Evolutionary conservation across 495 filamentous ascomycete species (phyloP).

Genomic region (Lepraria neglecta): DNA sequence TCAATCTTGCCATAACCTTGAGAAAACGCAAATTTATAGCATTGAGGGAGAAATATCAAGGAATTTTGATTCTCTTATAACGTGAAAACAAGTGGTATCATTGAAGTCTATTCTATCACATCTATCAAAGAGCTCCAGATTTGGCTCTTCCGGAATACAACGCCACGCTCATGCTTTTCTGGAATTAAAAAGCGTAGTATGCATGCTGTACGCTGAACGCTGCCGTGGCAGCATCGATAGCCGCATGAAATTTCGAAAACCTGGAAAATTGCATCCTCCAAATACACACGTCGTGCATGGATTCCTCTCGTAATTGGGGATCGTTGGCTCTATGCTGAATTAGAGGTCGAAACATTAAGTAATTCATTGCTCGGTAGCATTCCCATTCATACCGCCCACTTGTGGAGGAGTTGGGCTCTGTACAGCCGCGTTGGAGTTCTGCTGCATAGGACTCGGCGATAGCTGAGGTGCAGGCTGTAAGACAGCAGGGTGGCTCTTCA

Average conservation of each 20-base stretch:
- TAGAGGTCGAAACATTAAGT: neutral
- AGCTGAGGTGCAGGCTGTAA: slow-evolving; percentile 47
- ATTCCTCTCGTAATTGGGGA: no score
- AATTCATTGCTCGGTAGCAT: neutral
- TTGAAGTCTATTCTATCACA: neutral
- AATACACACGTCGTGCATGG: neutral
- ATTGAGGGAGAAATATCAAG: no score
- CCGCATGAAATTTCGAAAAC: neutral
- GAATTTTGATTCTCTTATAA: no score
- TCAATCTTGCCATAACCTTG: no score
- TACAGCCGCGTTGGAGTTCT: slow-evolving; percentile 32
- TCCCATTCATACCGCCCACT: neutral
- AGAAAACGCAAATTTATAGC: no score
- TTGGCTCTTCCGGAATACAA: neutral
- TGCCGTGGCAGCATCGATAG: neutral
- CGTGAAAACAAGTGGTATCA: neutral
- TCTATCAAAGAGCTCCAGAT: neutral
- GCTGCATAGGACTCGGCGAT: slow-evolving; percentile 45
- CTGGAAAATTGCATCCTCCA: neutral
- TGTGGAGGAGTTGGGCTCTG: slow-evolving; percentile 43
- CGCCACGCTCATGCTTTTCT: neutral
- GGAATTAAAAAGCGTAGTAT: neutral
- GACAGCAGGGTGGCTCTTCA: slow-evolving; percentile 35
- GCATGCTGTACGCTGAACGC: neutral
- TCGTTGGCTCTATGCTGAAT: no score